Conservation (phyloP, 208 protist genomes). For the Herpetomonas tarakana region DNA sequence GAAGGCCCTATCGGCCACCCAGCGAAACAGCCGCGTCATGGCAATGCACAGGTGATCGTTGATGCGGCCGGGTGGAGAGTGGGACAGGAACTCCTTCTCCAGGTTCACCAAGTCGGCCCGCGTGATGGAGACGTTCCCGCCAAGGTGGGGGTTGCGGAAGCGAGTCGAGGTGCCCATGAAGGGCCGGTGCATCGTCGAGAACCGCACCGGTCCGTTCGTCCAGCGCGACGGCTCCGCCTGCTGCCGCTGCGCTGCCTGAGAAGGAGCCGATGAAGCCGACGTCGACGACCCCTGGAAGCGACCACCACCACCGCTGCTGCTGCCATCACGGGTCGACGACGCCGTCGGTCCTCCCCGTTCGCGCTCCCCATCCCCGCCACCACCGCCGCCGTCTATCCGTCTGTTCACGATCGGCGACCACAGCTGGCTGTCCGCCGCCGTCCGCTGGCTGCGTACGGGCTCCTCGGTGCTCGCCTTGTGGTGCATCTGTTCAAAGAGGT, state of each 20-base stretch:
- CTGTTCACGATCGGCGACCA: background rate
- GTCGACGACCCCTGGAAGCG: too few species aligned
- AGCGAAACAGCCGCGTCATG: constrained; percentile 65
- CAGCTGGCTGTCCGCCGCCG: background rate
- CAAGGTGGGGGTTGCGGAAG: constrained; percentile 29
- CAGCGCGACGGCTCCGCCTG: background rate
- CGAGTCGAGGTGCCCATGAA: constrained; percentile 72
- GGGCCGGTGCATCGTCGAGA: constrained; percentile 30
- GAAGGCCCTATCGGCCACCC: constrained; percentile 64
- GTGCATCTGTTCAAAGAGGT: background rate
- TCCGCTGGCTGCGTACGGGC: background rate
- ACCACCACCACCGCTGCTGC: too few species aligned
- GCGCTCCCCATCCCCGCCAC: background rate
- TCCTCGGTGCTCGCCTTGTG: background rate
- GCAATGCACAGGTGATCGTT: constrained; percentile 71
- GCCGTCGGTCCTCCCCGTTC: too few species aligned
- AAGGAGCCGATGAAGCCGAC: too few species aligned
- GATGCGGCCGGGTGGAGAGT: constrained; percentile 46
- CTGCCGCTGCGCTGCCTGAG: background rate
- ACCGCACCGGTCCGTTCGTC: background rate
- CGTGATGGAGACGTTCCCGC: constrained; percentile 16
- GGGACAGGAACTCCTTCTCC: constrained; percentile 57
- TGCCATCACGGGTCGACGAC: too few species aligned
- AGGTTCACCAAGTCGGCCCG: constrained; percentile 31
- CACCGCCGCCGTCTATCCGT: background rate